These are phyloP conservation scores for Yarrowia deformans DNA, from an alignment of 805 yeast genomes.

Conservation along the genomic window DNA sequence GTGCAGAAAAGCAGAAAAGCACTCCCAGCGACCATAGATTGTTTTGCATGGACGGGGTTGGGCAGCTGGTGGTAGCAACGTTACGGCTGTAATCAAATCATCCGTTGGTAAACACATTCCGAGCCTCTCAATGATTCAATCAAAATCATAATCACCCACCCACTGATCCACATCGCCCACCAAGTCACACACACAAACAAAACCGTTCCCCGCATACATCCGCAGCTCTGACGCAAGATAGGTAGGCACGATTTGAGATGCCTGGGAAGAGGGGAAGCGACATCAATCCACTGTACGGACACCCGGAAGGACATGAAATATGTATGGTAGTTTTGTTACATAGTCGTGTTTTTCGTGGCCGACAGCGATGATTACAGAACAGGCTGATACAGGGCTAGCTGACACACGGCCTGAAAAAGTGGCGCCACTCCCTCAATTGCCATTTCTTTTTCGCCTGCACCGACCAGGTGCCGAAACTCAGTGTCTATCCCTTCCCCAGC, in stretches of 20 bases:
- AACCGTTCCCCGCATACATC: neutral
- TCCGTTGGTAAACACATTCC: too few relatives aligned
- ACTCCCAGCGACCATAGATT: too few relatives aligned
- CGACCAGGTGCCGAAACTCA: slow-evolving; percentile 11
- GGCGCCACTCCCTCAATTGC: too few relatives aligned
- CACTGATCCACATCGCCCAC: neutral
- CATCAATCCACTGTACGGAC: slow-evolving; percentile 22
- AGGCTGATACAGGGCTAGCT: neutral
- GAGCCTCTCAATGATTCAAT: too few relatives aligned
- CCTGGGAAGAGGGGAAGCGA: slow-evolving; percentile 12
- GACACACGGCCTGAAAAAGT: too few relatives aligned
- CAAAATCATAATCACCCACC: too few relatives aligned
- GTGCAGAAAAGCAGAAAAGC: too few relatives aligned
- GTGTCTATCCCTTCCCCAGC: slow-evolving; percentile 1
- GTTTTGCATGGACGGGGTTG: too few relatives aligned
- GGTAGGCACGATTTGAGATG: neutral
- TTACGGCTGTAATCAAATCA: too few relatives aligned
- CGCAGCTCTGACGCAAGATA: slow-evolving; percentile 6
- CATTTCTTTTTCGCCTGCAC: neutral
- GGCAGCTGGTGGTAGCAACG: too few relatives aligned
- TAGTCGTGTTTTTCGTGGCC: neutral
- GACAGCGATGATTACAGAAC: neutral
- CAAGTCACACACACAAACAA: neutral
- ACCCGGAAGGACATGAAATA: slow-evolving; percentile 22
- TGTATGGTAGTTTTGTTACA: neutral